Conservation (phyloP, 2,329 filamentous ascomycete species). For the Calonectria ilicicola region DNA sequence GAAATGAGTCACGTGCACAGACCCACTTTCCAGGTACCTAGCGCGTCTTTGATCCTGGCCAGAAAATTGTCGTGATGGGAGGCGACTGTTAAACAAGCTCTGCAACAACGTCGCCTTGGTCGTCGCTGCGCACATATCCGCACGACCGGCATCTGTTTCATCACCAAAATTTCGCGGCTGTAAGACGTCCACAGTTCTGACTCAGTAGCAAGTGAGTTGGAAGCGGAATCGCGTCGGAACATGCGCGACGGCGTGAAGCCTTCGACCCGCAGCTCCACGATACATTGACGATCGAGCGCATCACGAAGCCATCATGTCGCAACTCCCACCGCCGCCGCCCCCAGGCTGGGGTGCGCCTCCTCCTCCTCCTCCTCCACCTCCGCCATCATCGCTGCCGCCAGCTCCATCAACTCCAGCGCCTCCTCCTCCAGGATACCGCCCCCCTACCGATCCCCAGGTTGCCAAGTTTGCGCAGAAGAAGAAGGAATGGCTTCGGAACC, state of each 20-base stretch:
- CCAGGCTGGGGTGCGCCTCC: constrained; percentile 70
- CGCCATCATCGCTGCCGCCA: constrained; percentile 67
- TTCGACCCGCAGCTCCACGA: constrained; percentile 42
- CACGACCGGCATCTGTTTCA: constrained; percentile 44
- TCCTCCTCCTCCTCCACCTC: constrained; percentile 66
- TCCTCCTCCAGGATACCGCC: constrained; percentile 87
- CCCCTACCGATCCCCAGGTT: constrained; percentile 82
- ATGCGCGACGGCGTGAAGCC: constrained; percentile 52
- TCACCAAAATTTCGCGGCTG: constrained; percentile 27
- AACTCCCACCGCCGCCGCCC: constrained; percentile 67
- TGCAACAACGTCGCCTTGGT: constrained; percentile 45
- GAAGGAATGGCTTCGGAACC: constrained; percentile 95
- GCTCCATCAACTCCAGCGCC: constrained; percentile 72
- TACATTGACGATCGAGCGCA: constrained; percentile 38
- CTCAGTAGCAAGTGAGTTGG: constrained; percentile 25
- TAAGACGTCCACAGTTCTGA: not conserved
- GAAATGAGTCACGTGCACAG: constrained; percentile 38
- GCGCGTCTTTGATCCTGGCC: constrained; percentile 38
- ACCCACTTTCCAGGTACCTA: constrained; percentile 30
- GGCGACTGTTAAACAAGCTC: constrained; percentile 35
- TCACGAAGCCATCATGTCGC: constrained; percentile 59
- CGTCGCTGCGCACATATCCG: constrained; percentile 43
- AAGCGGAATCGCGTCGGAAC: constrained; percentile 45
- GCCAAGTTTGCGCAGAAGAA: constrained; percentile 99
- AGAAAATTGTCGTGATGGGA: constrained; percentile 52